Conservation (phyloP, 305 asterid genomes). For the Petunia hybrid region DNA sequence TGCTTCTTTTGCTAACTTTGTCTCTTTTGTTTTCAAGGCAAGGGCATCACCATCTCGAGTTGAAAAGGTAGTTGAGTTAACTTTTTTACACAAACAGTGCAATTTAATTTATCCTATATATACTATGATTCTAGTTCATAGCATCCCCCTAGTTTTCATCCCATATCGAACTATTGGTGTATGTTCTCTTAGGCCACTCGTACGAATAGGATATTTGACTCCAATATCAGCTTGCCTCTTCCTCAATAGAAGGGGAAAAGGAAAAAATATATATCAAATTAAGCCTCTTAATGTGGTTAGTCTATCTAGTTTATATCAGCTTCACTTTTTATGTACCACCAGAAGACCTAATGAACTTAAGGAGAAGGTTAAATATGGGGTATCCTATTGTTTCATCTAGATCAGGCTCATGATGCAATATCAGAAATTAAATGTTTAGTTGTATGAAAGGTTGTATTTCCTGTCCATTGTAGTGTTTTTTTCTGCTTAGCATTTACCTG, state of each 20-base stretch:
- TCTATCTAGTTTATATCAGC: background rate
- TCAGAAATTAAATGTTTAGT: background rate
- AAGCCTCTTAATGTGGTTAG: background rate
- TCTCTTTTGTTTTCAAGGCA: slow-evolving; percentile 53
- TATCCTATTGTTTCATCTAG: background rate
- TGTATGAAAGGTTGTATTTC: slow-evolving; percentile 8
- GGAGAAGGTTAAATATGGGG: background rate
- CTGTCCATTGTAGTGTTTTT: slow-evolving; percentile 11
- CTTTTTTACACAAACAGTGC: too few species aligned
- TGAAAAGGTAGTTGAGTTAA: slow-evolving; percentile 57
- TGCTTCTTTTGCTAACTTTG: slow-evolving; percentile 32
- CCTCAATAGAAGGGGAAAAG: background rate
- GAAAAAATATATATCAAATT: background rate
- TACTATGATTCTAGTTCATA: background rate
- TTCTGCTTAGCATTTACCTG: background rate
- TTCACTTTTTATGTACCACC: background rate
- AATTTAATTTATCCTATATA: background rate
- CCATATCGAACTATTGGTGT: background rate
- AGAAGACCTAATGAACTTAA: background rate
- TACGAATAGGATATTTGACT: background rate
- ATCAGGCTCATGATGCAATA: background rate
- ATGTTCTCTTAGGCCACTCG: background rate
- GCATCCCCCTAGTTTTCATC: background rate
- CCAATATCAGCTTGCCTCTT: background rate
- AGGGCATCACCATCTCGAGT: slow-evolving; percentile 68